These are phyloP conservation scores for Pestalotiopsis sp. DNA, from an alignment of 2,329 filamentous ascomycete species.

Conservation along the genomic window DNA sequence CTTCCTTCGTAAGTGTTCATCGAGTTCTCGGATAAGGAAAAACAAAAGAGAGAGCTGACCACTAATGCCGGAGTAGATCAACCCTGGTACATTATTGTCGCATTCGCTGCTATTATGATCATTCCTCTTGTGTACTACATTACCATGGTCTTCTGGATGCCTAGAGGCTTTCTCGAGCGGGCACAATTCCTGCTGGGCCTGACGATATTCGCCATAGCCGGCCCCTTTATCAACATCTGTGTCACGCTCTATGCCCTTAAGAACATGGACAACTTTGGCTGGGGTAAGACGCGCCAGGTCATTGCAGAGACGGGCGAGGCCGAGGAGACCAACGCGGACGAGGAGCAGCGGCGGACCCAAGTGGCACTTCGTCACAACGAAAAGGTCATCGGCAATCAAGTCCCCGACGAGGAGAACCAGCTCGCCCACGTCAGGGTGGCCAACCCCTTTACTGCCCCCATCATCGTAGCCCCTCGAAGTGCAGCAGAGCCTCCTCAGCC, in stretches of 20 bases:
- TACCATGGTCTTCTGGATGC: conserved; percentile 27
- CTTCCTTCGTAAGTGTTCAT: conserved; percentile 18
- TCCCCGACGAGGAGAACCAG: conserved; percentile 5
- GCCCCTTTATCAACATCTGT: conserved; percentile 32
- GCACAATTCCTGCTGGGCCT: conserved; percentile 29
- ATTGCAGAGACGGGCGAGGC: conserved; percentile 22
- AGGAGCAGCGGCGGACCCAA: conserved; percentile 15
- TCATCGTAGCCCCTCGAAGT: neutral
- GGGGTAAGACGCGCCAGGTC: conserved; percentile 33
- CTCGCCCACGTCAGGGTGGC: neutral
- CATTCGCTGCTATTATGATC: conserved; percentile 29
- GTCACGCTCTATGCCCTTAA: conserved; percentile 30
- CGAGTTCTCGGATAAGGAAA: neutral
- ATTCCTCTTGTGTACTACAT: conserved; percentile 30
- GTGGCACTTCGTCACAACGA: conserved; percentile 16
- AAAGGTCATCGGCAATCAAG: conserved; percentile 13
- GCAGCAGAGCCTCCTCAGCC: neutral
- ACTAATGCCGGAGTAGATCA: conserved; percentile 14
- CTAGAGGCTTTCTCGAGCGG: conserved; percentile 23
- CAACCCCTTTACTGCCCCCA: neutral
- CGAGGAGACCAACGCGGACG: conserved; percentile 23
- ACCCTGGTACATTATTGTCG: conserved; percentile 23
- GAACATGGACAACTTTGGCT: conserved; percentile 33
- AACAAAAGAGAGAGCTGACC: neutral
- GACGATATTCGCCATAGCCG: conserved; percentile 25